phyloP scores from a whole-genome alignment of 2,329 filamentous ascomycete species.

The Elsinoe necatrix region DNA sequence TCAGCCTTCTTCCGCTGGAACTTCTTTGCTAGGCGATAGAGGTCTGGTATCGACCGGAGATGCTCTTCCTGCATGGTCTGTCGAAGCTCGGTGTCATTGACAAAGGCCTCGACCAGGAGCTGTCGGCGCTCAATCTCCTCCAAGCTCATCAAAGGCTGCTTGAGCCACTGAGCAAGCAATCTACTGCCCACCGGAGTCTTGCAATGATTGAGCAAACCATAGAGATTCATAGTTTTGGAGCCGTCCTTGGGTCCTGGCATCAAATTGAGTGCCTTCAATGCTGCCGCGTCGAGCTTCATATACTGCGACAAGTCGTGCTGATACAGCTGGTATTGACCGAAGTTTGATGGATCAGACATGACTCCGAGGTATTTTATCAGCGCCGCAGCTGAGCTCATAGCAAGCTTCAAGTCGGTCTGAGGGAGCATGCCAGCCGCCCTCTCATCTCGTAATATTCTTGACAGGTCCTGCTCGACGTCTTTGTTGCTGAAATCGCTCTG shows the following conservation, averaged over 20 bases:
- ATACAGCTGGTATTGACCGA: conserved; percentile 93
- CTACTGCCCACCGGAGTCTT: conserved; percentile 91
- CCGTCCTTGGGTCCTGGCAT: conserved; percentile 95
- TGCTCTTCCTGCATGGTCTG: conserved; percentile 98
- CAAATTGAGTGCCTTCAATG: conserved; percentile 85
- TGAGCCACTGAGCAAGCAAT: conserved; percentile 88
- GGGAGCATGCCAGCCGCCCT: conserved; percentile 66
- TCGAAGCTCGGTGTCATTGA: conserved; percentile 81
- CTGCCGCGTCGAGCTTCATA: conserved; percentile 96
- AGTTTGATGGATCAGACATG: conserved; percentile 85
- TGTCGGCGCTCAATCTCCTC: conserved; percentile 84
- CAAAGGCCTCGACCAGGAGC: conserved; percentile 90
- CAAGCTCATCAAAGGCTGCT: conserved; percentile 91
- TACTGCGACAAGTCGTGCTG: conserved; percentile 95
- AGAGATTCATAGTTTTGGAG: conserved; percentile 95
- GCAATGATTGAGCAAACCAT: conserved; percentile 90
- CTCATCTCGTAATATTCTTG: conserved; percentile 80
- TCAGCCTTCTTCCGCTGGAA: conserved; percentile 89
- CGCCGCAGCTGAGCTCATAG: conserved; percentile 89
- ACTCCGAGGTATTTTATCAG: conserved; percentile 91
- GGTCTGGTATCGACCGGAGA: conserved; percentile 80
- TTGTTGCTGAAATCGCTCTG: conserved; percentile 71
- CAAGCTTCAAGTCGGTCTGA: conserved; percentile 85
- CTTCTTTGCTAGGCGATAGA: conserved; percentile 87
- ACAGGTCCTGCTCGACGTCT: conserved; percentile 93